phyloP scores from a whole-genome alignment of 139 green algal genomes.

The Picochlorum sp. region DNA sequence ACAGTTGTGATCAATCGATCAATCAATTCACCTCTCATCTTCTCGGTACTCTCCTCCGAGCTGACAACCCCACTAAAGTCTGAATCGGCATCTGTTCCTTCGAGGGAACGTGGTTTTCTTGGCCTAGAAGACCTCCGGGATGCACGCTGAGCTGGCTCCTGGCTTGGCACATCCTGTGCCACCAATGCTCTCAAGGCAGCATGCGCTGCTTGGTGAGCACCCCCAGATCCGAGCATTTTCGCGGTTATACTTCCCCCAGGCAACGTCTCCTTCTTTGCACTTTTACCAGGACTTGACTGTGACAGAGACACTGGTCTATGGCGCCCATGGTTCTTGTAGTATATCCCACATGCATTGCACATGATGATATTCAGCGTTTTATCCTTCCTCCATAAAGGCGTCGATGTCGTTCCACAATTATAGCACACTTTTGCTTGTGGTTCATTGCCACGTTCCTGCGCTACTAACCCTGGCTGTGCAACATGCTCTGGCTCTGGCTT shows the following conservation, averaged over 20 bases:
- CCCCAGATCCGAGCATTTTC: not conserved
- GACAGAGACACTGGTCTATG: slow-evolving; percentile 37
- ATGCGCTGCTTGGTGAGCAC: not conserved
- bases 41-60: slow-evolving; percentile 16
- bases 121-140: not conserved
- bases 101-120: not conserved
- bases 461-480: not conserved
- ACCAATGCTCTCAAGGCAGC: not conserved
- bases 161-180: not conserved
- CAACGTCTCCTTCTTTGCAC: not conserved
- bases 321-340: slow-evolving; percentile 59
- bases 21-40: slow-evolving; percentile 23
- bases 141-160: not conserved
- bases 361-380: slow-evolving; percentile 30
- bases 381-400: slow-evolving; percentile 67
- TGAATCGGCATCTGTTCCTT: not conserved
- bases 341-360: slow-evolving; percentile 74
- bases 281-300: not conserved
- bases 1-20: slow-evolving; percentile 18
- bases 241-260: not conserved
- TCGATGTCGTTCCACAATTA: slow-evolving; percentile 61
- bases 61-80: not conserved
- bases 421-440: slow-evolving; percentile 25
- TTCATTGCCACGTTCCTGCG: not conserved
- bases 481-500: not conserved